phyloP scores from a whole-genome alignment of 1,284 basidiomycete genomes.

The Ustilago shanxiensis region DNA sequence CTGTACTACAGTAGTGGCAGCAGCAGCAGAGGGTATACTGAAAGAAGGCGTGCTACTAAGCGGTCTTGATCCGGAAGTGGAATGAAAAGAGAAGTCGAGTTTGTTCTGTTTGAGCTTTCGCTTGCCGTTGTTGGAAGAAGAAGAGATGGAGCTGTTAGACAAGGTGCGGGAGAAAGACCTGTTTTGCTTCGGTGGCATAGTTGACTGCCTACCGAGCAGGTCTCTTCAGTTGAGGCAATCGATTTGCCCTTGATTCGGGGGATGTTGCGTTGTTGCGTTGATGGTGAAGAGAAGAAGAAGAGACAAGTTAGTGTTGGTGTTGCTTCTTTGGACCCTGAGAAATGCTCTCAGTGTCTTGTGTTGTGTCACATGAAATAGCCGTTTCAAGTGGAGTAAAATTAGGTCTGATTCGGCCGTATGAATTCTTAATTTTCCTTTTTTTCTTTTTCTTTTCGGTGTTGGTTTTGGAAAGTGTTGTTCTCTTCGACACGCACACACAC shows the following conservation, averaged over 20 bases:
- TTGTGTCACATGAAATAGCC: background rate
- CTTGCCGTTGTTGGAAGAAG: slow-evolving; percentile 16
- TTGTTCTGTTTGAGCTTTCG: slow-evolving; percentile 48
- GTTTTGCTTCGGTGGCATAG: slow-evolving; percentile 32
- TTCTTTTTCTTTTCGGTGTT: background rate
- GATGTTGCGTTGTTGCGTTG: background rate
- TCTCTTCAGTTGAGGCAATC: too few species aligned
- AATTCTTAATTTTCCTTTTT: background rate
- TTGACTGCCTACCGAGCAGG: background rate
- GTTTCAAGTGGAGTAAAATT: background rate
- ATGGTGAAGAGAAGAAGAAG: background rate
- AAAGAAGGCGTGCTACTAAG: slow-evolving; percentile 44
- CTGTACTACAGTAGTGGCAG: background rate
- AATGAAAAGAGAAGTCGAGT: slow-evolving; percentile 50
- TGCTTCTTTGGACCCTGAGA: slow-evolving; percentile 1
- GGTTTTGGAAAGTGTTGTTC: slow-evolving; percentile 37
- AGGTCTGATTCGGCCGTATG: slow-evolving; percentile 30
- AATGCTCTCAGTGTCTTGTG: too few species aligned
- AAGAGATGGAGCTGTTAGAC: slow-evolving; percentile 24
- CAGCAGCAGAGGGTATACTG: slow-evolving; percentile 12
- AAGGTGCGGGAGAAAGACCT: slow-evolving; percentile 24
- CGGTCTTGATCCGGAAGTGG: slow-evolving; percentile 7
- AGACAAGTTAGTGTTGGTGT: background rate
- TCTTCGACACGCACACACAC: slow-evolving; percentile 1
- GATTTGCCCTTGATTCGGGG: too few species aligned